Conservation (phyloP, 768 basidiomycete species). For the Trametes cingulata region DNA sequence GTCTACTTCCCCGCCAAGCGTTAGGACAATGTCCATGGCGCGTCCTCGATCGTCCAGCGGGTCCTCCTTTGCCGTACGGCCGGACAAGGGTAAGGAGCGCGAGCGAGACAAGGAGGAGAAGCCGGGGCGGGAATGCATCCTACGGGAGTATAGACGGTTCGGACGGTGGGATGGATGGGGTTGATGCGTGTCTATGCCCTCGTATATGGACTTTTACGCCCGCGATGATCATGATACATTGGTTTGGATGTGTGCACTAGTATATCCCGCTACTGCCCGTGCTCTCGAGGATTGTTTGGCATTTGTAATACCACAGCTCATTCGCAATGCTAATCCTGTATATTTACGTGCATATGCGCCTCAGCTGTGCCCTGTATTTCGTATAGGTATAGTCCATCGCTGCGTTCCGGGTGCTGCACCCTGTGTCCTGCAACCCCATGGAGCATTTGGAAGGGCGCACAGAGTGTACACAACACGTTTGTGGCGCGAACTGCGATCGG, state of each 20-base stretch:
- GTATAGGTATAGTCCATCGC: no score
- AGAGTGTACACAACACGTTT: no score
- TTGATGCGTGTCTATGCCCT: neutral
- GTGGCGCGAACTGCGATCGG: neutral
- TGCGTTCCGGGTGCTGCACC: no score
- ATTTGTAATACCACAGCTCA: slow-evolving; percentile 11
- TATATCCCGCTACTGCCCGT: slow-evolving; percentile 5
- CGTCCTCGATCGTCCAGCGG: slow-evolving; percentile 56
- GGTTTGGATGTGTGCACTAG: slow-evolving; percentile 11
- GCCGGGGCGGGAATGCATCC: slow-evolving; percentile 62
- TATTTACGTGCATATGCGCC: neutral
- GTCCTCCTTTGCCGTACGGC: slow-evolving; percentile 49
- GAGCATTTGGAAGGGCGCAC: neutral
- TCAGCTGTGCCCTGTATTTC: no score
- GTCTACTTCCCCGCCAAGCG: slow-evolving; percentile 46
- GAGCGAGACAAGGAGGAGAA: slow-evolving; percentile 60
- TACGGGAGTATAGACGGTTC: slow-evolving; percentile 79
- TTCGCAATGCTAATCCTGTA: slow-evolving; percentile 7
- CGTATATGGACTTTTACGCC: neutral
- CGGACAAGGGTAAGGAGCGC: slow-evolving; percentile 59
- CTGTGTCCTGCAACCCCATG: no score
- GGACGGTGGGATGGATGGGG: slow-evolving; percentile 91
- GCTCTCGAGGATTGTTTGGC: slow-evolving; percentile 7
- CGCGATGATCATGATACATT: slow-evolving; percentile 2
- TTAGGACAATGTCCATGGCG: slow-evolving; percentile 37